Percentiles rank a stretch among this genome's conserved stretches.
phyloP scores from a whole-genome alignment of 495 filamentous ascomycete species.

The Aspergillus haitiensis region DNA sequence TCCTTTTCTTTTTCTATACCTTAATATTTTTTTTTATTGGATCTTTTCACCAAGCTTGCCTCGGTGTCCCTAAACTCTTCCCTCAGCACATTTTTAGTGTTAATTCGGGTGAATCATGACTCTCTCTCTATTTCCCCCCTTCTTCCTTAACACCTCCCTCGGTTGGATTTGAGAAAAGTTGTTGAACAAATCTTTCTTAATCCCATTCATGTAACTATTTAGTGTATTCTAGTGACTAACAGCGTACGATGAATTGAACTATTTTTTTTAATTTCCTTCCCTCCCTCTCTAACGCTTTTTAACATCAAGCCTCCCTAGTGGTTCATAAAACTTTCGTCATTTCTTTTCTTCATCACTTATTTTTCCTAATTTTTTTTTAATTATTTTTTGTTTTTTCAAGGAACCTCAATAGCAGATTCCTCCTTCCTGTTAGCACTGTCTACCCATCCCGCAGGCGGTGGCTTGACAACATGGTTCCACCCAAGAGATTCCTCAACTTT shows the following conservation, averaged over 20 bases:
- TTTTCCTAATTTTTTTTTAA: background rate
- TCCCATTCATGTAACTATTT: constrained; percentile 5
- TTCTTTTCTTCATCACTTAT: constrained; percentile 2
- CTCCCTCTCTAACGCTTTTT: background rate
- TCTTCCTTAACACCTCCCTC: background rate
- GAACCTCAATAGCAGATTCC: constrained; percentile 32
- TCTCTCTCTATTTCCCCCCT: background rate
- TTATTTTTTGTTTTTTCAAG: constrained; percentile 16
- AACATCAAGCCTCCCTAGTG: too few species aligned
- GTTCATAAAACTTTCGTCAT: too few species aligned
- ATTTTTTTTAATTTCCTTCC: constrained; percentile 2
- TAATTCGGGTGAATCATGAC: background rate
- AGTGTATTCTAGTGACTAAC: background rate
- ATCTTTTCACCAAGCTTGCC: background rate
- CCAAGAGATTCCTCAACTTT: constrained; percentile 71
- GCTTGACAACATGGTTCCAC: constrained; percentile 56
- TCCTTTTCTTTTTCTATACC: background rate
- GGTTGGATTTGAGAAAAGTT: background rate
- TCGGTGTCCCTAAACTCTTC: too few species aligned
- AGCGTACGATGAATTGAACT: background rate
- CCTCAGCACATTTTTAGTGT: too few species aligned
- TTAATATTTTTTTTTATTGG: background rate
- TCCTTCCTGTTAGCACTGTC: constrained; percentile 29
- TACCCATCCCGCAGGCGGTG: constrained; percentile 37
- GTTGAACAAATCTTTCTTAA: background rate